A percentile compares a stretch with the other conserved stretches of the same genome.
Conservation (phyloP, 805 yeast species). For the Kazachstania africana region DNA sequence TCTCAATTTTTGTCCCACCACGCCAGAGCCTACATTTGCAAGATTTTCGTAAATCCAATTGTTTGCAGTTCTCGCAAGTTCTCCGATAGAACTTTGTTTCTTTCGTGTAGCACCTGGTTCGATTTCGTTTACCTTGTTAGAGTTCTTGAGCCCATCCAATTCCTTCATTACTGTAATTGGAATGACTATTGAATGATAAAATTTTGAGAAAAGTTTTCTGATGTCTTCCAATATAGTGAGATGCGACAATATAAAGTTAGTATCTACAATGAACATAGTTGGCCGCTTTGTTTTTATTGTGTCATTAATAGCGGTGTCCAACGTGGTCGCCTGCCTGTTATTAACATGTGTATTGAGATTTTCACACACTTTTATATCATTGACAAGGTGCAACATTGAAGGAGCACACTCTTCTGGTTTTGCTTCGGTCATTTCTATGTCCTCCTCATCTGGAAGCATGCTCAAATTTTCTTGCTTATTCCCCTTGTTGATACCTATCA, state of each 20-base stretch:
- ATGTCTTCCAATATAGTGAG: conserved; percentile 46
- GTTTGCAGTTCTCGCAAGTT: conserved; percentile 58
- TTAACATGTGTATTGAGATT: no score
- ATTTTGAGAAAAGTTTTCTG: conserved; percentile 28
- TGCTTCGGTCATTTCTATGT: no score
- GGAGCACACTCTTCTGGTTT: no score
- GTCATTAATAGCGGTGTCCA: no score
- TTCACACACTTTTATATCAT: no score
- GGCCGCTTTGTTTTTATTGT: neutral
- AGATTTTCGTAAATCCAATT: conserved; percentile 62
- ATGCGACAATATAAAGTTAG: conserved; percentile 72
- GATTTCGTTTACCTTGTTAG: conserved; percentile 14
- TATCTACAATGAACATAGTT: conserved; percentile 57
- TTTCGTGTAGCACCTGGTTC: no score
- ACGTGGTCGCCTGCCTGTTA: no score
- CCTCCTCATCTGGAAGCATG: no score
- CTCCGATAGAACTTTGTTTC: conserved; percentile 1
- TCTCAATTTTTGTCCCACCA: conserved; percentile 51
- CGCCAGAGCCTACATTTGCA: conserved; percentile 37
- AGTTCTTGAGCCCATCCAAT: conserved; percentile 68
- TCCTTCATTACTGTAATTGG: conserved; percentile 66
- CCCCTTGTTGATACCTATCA: no score
- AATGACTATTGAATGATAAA: conserved; percentile 43
- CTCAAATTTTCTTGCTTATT: no score
- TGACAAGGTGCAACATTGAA: no score